Base-by-base conservation (phyloP, 306 rosid genomes). In the Sphenostylis stenocarpa region DNA sequence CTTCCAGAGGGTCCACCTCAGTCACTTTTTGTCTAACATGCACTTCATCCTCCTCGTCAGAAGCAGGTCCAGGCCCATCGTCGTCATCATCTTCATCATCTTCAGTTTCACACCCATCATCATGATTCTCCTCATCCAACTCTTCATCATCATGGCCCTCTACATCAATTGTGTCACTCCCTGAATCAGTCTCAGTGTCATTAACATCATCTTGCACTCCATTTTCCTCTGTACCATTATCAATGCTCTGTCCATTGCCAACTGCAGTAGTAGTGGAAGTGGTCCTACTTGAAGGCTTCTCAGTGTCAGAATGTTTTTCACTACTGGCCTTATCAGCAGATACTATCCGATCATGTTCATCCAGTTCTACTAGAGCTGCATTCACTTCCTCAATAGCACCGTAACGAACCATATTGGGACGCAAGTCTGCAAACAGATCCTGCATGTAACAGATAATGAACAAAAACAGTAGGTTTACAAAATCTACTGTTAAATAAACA, bases 41-140 rank as follows among this genome's bases (percentile, higher is more conserved):
- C 75, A 96, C 97, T 86, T 92, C 98, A 82, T 92, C 99, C 15
- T 96, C 98, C 62, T 92, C 97, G 48, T 96, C 98, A n/a, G 97
- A 91, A 64, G 82, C 96, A 77, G 92, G 92, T 77, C 87, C 96
- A 56, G 87, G 90, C 39, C 87, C 85, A n/a, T 93, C 96, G 9
- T 89, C 95, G 17, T 88, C 91, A 0, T 88, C 93, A 0, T 88
- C 97, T 3, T 91, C 95, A 0, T 91, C 98, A 49, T 92, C 97
- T 57, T 92, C 97, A 39, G 91, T 89, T 49, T 91, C 98, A 84
- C 88, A 79, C 78, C 93, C 96, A 77, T 85, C 90, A 16, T 87
- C 98, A 66, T 83, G 97, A 84, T 90, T 89, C 84, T 80, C 98
- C 83, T 89, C 96, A 72, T 90, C 97, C 70, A 88, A 67, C 77